Evolutionary conservation across 768 basidiomycete species (phyloP), one percentile per base, ranked within the genome.

Genomic region (Mycena polygramma): DNA sequence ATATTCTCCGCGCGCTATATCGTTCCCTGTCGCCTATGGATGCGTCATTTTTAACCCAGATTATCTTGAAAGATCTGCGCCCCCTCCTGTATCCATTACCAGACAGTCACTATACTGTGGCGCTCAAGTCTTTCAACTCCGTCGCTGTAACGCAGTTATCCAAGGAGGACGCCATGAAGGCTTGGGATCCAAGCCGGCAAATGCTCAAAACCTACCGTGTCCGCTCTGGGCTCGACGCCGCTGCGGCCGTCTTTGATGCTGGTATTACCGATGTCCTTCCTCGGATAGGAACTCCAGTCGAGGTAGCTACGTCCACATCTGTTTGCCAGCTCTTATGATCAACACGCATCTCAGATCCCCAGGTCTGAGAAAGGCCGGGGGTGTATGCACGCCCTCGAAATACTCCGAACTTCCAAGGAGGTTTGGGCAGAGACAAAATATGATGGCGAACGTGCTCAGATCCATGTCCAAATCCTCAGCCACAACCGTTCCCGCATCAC

Each of bases 371-470:
- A 96, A 76, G 95, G 92, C 3, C 84, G 87, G 59, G 84, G 88
- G 5, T 88, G 90, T 52, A 72, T 80, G 14, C 85, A 92, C 58
- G 91, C 89, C 20, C 79, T 94, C 54, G 68, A 81, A 51, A 78
- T 82, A 63, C 81, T 93, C 66, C 70, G 63, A 45, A 41, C 77
- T 45, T 80, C 84, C 0, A 81, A 84, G 14, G 79, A 77, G 35
- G 83, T 96, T 11, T 97, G 93, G 89, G 94, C 92, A 2, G 96
- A 98, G 81, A 96, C 91, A 0, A 98, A 98, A 79, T 97, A 97
- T 78, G 96, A 97, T 67, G 96, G 96, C 13, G 96, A 97, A 79
- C 87, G 96, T n/a, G 92, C 95, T 63, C 96, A 98, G 74, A 95
- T 97, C 35, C 96, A 98, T 76, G 87, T 96, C 26, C 84, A 91